Evolutionary conservation across 495 filamentous ascomycete genomes (phyloP), one percentile per base, ranked within the genome.

Genomic region (Entonaema liquescens): DNA sequence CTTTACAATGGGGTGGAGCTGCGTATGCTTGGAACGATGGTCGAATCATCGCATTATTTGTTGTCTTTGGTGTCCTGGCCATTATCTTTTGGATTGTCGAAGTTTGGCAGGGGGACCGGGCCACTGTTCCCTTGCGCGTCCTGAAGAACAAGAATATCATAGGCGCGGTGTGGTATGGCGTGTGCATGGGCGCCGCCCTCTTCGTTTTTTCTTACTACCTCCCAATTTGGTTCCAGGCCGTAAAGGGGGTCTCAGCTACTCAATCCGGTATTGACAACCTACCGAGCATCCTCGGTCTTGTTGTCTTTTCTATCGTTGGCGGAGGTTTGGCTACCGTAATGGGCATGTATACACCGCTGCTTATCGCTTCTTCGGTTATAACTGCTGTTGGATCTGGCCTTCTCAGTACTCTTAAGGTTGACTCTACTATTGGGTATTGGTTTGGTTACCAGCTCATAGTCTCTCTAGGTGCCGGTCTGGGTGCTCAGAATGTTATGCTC

Each of bases 181-280:
- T 67, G 33, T 67, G 64, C 33, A 60, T 67, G 56, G 56, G 64
- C 0, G 76, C 75, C 11, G 74, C 76, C 28, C 80, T 88, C 38
- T 63, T 83, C 59, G 63, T 74, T 29, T 97, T 97, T 75, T 74
- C 95, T 3, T 86, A 85, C 74, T 90, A 91, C 81, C 79, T 97
- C 9, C 93, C 94, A 0, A 90, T 95, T 67, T 97, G 91, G 90
- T 96, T 97, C 83, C 94, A 97, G 73, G 90, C 92, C 5, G 88
- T 97, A 75, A 90, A 94, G 74, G 87, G 85, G 49, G 87, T 86
- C 0, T 82, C 83, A 0, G 91, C 94, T 12, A 86, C 88, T 3
- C 79, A 86, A 35, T 93, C 91, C 0, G 94, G 94, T n/a, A 89
- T 97, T 74, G 86, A 87, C 76, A 92, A 89, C 65, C 78, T 97